These are phyloP conservation scores for Kurtzmaniella quercitrusa DNA, from an alignment of 1,139 yeast species.

Conservation along the genomic window DNA sequence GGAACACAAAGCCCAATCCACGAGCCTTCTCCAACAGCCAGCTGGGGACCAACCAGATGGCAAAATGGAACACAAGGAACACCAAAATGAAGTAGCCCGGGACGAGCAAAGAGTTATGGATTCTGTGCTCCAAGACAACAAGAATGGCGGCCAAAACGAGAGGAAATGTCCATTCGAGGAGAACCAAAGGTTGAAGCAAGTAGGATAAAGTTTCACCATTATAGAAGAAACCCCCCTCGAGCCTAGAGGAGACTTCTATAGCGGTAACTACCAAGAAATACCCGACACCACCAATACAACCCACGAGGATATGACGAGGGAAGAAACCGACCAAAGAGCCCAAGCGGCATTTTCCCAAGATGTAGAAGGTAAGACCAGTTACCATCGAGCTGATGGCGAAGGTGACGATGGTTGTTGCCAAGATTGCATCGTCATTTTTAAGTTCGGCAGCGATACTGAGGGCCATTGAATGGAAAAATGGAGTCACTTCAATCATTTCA, in stretches of 20 bases:
- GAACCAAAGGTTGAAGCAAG: conserved; percentile 37
- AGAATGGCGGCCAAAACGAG: conserved; percentile 56
- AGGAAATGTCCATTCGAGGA: conserved; percentile 74
- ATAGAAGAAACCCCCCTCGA: conserved; percentile 70
- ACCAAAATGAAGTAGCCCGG: conserved; percentile 78
- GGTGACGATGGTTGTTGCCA: conserved; percentile 84
- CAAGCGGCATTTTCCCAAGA: conserved; percentile 70
- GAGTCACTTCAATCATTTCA: conserved; percentile 98
- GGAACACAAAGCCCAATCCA: conserved; percentile 80
- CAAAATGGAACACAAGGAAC: conserved; percentile 62
- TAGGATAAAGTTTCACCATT: conserved; percentile 50
- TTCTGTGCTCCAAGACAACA: conserved; percentile 56
- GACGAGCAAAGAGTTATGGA: conserved; percentile 71
- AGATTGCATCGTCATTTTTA: conserved; percentile 52
- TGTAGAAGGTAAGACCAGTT: conserved; percentile 77
- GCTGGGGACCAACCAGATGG: conserved; percentile 61
- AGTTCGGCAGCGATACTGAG: conserved; percentile 56
- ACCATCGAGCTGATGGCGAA: conserved; percentile 79
- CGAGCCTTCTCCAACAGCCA: conserved; percentile 62
- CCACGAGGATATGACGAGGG: conserved; percentile 92
- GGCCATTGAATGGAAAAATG: conserved; percentile 96
- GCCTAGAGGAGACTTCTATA: conserved; percentile 78
- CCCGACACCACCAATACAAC: conserved; percentile 98
- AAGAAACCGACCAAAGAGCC: conserved; percentile 92
- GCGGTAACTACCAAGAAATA: conserved; percentile 89